Conservation (phyloP, 176 grass and related monocot species). For the Thinopyrum elongatum region DNA sequence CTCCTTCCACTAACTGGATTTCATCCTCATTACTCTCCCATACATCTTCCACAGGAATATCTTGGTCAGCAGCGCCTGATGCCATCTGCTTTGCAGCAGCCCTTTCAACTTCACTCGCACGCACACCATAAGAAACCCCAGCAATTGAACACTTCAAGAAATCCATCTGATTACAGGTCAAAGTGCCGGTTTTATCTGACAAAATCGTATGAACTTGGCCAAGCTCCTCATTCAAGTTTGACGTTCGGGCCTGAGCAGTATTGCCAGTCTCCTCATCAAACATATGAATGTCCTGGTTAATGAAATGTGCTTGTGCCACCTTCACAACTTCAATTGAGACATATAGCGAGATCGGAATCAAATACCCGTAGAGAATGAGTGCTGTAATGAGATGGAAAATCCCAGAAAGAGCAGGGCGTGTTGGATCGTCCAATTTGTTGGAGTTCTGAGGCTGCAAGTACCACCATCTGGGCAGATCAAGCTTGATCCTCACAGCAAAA, state of each 20-base stretch:
- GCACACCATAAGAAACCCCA: slow-evolving; percentile 79
- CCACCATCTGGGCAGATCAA: slow-evolving; percentile 74
- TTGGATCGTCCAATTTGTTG: slow-evolving; percentile 63
- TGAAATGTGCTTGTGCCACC: slow-evolving; percentile 89
- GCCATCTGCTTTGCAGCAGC: slow-evolving; percentile 91
- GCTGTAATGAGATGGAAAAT: slow-evolving; percentile 96
- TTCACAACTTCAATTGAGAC: slow-evolving; percentile 98
- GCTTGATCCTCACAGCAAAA: slow-evolving; percentile 82
- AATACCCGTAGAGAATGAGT: slow-evolving; percentile 96
- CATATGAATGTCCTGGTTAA: slow-evolving; percentile 94
- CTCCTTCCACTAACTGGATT: slow-evolving; percentile 65
- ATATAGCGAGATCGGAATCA: slow-evolving; percentile 94
- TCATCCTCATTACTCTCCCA: slow-evolving; percentile 59
- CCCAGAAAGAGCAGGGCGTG: slow-evolving; percentile 67
- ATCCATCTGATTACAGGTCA: slow-evolving; percentile 99
- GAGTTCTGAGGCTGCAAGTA: slow-evolving; percentile 69
- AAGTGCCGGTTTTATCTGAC: slow-evolving; percentile 93
- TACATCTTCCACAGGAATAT: slow-evolving; percentile 41
- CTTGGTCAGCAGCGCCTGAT: slow-evolving; percentile 40
- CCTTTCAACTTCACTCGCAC: slow-evolving; percentile 89
- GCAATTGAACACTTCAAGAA: slow-evolving; percentile 97
- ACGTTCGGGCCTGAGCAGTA: slow-evolving; percentile 87
- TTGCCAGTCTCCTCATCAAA: slow-evolving; percentile 90
- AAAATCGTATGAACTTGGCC: slow-evolving; percentile 93
- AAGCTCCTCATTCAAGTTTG: slow-evolving; percentile 97